Base-by-base conservation (phyloP, 352 stramenopile genomes). In the Blastocystis sp. region DNA sequence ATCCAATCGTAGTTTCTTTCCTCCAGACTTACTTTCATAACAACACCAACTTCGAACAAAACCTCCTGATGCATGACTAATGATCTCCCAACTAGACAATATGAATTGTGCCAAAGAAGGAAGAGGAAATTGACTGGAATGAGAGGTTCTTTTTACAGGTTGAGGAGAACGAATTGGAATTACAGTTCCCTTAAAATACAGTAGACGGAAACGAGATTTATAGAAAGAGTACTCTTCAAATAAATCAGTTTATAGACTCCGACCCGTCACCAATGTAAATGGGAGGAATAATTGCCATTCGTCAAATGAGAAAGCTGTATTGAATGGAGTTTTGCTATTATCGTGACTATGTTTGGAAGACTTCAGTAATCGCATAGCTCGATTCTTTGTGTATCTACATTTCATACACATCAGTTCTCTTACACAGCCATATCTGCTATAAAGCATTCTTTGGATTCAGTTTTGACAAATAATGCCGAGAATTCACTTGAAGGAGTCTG, bases 321-420 rank as follows among this genome's bases (percentile, higher is more conserved):
- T 42, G 42, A 83, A 83, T 2, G 71, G 71, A 16, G 49, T 83
- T 83, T 83, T 83, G 29, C 46, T 66, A 32, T 83, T 83, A 54
- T 83, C 71, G 0, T 52, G 5, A 54, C 71, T 83, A 56, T 52
- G 46, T 54, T 83, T 83, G 3, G 71, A 83, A 32, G 71, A 83
- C 29, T 65, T 83, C 24, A 83, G 16, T 2, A 83, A 27, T 32
- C 71, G 43, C 71, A 83, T 83, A 11, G 71, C 71, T 19, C 71
- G 49, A 29, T 83, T 83, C 71, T 83, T 83, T 32, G 71, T 83
- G 51, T 83, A 83, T 6, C 54, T 61, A 32, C 6, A 32, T 61
- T 32, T 6, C 3, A n/a, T 14, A 14, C 3, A 3, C 5, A 61
- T n/a, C 12, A 3, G 5, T 6, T 32, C 2, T 7, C 54, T 12